Evolutionary conservation across 2,329 filamentous ascomycete genomes (phyloP).

Genomic region (Tolypocladium endophyticum): DNA sequence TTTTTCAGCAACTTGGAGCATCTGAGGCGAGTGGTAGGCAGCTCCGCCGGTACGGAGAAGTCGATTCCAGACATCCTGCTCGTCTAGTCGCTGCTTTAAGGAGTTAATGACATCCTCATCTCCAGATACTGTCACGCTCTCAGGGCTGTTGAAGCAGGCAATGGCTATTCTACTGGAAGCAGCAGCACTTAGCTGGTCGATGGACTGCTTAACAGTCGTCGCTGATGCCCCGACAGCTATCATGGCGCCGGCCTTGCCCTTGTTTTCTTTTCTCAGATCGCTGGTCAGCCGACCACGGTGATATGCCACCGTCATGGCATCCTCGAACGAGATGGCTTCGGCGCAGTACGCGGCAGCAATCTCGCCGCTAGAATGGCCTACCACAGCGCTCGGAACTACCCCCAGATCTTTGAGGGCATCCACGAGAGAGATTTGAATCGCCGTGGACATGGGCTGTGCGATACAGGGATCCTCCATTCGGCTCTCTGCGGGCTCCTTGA

Average conservation of each 20-base stretch:
- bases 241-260: constrained; percentile 15
- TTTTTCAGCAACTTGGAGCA: not conserved
- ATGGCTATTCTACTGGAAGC: constrained; percentile 6
- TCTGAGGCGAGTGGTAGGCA: constrained; percentile 5
- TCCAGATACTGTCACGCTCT: constrained; percentile 20
- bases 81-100: constrained; percentile 1
- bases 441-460: constrained; percentile 28
- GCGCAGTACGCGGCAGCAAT: constrained; percentile 26
- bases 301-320: constrained; percentile 20
- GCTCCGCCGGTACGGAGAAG: constrained; percentile 3
- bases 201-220: not conserved
- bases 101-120: constrained; percentile 12
- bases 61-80: constrained; percentile 8
- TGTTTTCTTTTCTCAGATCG: constrained; percentile 1
- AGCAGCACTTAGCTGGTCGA: constrained; percentile 1
- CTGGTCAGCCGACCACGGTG: constrained; percentile 14
- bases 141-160: constrained; percentile 21
- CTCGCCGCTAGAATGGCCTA: constrained; percentile 28
- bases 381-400: constrained; percentile 15
- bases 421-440: constrained; percentile 28
- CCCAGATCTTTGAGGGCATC: constrained; percentile 19
- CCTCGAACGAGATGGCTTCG: constrained; percentile 10
- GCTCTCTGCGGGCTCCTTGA: not conserved
- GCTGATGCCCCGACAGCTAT: constrained; percentile 16
- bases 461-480: constrained; percentile 11